These are phyloP conservation scores for Puccinia coronata DNA, from an alignment of 1,284 basidiomycete genomes.

Conservation along the genomic window DNA sequence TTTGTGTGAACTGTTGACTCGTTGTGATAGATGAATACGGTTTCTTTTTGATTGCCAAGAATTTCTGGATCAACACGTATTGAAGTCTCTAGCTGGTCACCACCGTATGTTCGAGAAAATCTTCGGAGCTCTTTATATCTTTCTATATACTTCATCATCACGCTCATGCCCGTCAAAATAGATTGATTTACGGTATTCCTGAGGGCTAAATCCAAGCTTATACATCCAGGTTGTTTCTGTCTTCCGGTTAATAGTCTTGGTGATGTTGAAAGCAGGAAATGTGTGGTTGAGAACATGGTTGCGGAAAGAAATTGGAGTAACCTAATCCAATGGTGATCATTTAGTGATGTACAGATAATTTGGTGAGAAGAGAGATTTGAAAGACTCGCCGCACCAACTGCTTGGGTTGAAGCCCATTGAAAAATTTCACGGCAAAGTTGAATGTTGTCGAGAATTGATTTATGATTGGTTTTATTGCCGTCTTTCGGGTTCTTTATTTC, in stretches of 20 bases:
- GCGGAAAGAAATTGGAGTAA: conserved; percentile 8
- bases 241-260: background rate
- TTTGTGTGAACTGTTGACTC: background rate
- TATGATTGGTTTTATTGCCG: conserved; percentile 10
- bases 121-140: background rate
- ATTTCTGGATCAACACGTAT: background rate
- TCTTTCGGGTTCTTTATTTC: background rate
- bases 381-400: conserved; percentile 13
- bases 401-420: conserved; percentile 31
- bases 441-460: conserved; percentile 27
- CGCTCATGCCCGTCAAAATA: conserved; percentile 38
- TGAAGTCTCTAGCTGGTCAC: background rate
- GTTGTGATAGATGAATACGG: background rate
- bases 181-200: conserved; percentile 18
- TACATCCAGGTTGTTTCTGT: conserved; percentile 18
- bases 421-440: background rate
- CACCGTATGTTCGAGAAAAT: background rate
- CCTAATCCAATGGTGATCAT: background rate
- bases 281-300: background rate
- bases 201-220: conserved; percentile 16
- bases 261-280: background rate
- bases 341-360: no score
- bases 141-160: conserved; percentile 1
- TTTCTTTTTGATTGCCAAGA: background rate
- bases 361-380: background rate